Evolutionary conservation across 345 rosid species (phyloP).

Genomic region (Sonneratia alba): DNA sequence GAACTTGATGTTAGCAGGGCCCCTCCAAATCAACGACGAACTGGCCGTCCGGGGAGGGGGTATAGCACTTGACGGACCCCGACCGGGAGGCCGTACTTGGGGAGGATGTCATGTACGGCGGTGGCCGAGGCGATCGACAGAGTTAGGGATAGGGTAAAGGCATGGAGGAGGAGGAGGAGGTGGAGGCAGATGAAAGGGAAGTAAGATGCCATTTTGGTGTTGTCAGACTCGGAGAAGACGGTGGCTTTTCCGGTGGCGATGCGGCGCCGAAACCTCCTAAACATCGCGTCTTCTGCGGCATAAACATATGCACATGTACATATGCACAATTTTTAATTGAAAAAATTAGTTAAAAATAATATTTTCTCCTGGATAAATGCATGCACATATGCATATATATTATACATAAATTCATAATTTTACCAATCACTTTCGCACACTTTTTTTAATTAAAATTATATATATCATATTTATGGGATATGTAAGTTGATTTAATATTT

Average conservation of each 20-base stretch:
- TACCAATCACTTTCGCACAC: no score
- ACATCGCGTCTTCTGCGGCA: no score
- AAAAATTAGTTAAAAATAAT: no score
- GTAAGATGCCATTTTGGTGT: not conserved
- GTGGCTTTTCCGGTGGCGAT: not conserved
- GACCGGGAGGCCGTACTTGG: constrained; percentile 76
- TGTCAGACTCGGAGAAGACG: not conserved
- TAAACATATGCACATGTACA: no score
- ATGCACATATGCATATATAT: no score
- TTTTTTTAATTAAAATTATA: no score
- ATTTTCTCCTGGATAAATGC: no score
- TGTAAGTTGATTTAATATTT: no score
- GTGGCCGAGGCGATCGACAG: constrained; percentile 9
- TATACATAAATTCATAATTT: no score
- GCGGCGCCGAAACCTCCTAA: not conserved
- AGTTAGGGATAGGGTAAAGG: constrained; percentile 6
- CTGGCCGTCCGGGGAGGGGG: constrained; percentile 51
- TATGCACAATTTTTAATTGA: no score
- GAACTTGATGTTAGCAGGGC: constrained; percentile 54
- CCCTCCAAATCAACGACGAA: constrained; percentile 45
- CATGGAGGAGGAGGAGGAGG: constrained; percentile 7
- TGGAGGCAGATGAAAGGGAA: not conserved
- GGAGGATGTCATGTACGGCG: constrained; percentile 72
- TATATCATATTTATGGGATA: no score
- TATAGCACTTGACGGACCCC: constrained; percentile 40